These are phyloP conservation scores for Filobasidium floriforme DNA, from an alignment of 768 basidiomycete species.

Conservation along the genomic window DNA sequence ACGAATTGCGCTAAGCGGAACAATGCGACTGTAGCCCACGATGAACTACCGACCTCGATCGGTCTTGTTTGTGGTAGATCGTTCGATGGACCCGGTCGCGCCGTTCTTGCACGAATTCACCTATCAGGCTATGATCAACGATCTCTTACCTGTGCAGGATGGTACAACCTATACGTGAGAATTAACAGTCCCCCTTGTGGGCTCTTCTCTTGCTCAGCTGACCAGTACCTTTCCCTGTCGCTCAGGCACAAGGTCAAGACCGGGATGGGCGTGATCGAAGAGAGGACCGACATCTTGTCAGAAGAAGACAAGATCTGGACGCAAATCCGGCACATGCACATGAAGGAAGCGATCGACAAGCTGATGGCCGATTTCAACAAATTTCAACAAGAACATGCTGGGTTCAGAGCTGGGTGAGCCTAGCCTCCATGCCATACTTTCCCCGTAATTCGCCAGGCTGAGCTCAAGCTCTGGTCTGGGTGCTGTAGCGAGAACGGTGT, in stretches of 20 bases:
- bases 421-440: neutral
- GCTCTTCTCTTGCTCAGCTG: neutral
- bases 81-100: constrained; percentile 86
- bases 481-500: constrained; percentile 6
- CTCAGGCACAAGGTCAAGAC: constrained; percentile 87
- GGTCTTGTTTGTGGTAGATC: constrained; percentile 84
- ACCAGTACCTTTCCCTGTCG: neutral
- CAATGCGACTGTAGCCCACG: constrained; percentile 10
- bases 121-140: constrained; percentile 98
- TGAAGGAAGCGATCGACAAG: constrained; percentile 96
- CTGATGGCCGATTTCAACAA: constrained; percentile 92
- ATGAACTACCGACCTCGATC: constrained; percentile 54
- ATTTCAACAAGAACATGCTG: constrained; percentile 88
- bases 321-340: constrained; percentile 90
- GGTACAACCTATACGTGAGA: constrained; percentile 79
- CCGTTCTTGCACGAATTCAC: constrained; percentile 96
- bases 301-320: constrained; percentile 88
- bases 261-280: constrained; percentile 71
- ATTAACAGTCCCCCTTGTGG: neutral
- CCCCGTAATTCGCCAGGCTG: too few relatives aligned
- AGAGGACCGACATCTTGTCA: constrained; percentile 75
- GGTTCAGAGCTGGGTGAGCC: constrained; percentile 70
- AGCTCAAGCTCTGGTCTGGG: neutral
- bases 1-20: neutral
- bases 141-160: constrained; percentile 78